Evolutionary conservation across 176 grass and related monocot species (phyloP).

Genomic region (Lolium rigidum): DNA sequence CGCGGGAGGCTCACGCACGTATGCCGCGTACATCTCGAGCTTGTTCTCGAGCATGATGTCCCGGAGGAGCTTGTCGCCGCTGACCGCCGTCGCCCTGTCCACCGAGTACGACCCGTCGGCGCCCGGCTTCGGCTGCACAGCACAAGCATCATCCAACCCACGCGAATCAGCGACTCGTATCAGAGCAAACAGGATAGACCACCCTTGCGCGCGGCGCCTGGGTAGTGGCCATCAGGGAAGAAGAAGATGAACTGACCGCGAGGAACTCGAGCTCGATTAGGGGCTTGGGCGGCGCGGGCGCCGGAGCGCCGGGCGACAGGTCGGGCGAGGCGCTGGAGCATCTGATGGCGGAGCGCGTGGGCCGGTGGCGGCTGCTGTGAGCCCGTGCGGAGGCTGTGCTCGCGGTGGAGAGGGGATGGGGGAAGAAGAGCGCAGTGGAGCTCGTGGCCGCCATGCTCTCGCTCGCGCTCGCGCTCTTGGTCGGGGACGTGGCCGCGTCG

Average conservation of each 20-base stretch:
- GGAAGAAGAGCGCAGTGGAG: slow-evolving; percentile 44
- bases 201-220: neutral
- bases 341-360: slow-evolving; percentile 7
- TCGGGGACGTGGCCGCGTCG: slow-evolving; percentile 47
- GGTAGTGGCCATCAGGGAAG: too few species aligned
- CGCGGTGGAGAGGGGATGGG: neutral
- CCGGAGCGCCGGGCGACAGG: slow-evolving; percentile 44
- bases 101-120: slow-evolving; percentile 68
- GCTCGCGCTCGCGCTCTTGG: neutral
- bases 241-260: slow-evolving; percentile 45
- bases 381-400: slow-evolving; percentile 25
- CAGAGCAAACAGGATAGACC: neutral
- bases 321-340: slow-evolving; percentile 54
- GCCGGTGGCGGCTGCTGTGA: neutral
- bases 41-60: slow-evolving; percentile 87
- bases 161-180: neutral
- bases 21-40: slow-evolving; percentile 85
- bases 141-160: neutral
- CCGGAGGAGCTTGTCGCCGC: slow-evolving; percentile 89
- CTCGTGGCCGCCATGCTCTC: slow-evolving; percentile 72
- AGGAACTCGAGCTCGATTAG: slow-evolving; percentile 87
- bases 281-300: slow-evolving; percentile 47
- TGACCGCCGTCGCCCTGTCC: slow-evolving; percentile 56
- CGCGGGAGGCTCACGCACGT: slow-evolving; percentile 60
- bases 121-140: slow-evolving; percentile 65